Percentiles rank a stretch among this genome's conserved stretches.
Evolutionary conservation across 2,329 filamentous ascomycete genomes (phyloP).

Genomic region (Arthrobotrys musiformis): DNA sequence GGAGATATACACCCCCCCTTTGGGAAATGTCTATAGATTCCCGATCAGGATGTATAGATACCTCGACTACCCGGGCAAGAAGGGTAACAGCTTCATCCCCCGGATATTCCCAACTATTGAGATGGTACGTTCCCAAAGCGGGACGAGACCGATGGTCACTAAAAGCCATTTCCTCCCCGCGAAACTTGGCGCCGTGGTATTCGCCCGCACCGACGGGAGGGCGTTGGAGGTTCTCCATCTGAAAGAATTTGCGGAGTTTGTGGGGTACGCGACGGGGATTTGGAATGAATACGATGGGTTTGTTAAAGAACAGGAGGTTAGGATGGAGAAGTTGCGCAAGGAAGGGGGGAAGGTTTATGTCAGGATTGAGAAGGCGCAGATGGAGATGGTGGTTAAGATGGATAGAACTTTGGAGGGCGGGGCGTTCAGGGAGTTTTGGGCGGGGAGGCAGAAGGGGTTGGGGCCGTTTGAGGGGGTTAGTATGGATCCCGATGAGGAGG

Average conservation of each 20-base stretch:
- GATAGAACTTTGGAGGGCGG: constrained; percentile 25
- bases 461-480: constrained; percentile 12
- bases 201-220: constrained; percentile 23
- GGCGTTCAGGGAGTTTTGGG: constrained; percentile 36
- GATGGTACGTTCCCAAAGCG: background rate
- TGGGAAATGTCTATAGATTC: constrained; percentile 26
- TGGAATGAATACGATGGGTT: constrained; percentile 20
- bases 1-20: constrained; percentile 5
- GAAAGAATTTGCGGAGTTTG: constrained; percentile 8
- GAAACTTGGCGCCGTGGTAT: constrained; percentile 14
- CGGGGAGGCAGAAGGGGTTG: background rate
- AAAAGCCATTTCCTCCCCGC: background rate
- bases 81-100: constrained; percentile 3
- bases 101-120: constrained; percentile 6
- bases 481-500: background rate
- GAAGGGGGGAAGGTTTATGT: background rate
- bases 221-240: constrained; percentile 23
- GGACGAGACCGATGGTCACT: no score
- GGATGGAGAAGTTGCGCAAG: background rate
- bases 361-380: background rate
- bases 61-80: background rate
- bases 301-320: background rate
- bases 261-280: background rate
- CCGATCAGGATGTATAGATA: constrained; percentile 28
- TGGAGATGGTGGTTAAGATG: constrained; percentile 20